Conservation (phyloP, 495 filamentous ascomycete genomes). For the Apodospora peruviana region DNA sequence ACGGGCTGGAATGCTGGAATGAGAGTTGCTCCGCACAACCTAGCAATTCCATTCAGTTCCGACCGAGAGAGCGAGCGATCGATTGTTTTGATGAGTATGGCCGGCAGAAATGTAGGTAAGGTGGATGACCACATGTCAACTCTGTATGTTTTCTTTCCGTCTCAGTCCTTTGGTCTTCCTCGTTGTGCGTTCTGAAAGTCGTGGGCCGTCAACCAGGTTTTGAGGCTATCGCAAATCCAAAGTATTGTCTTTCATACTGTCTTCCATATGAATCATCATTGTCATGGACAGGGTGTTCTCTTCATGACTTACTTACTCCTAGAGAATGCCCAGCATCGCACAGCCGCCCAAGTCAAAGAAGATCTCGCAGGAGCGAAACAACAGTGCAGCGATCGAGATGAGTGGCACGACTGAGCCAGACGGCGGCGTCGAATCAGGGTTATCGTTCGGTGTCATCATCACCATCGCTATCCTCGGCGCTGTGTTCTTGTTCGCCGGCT, state of each 20-base stretch:
- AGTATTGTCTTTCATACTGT: too few species aligned
- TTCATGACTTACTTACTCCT: not conserved
- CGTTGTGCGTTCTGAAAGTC: too few species aligned
- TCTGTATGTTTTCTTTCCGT: too few species aligned
- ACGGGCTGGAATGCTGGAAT: not conserved
- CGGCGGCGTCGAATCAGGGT: not conserved
- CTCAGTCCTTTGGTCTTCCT: too few species aligned
- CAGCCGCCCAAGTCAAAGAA: too few species aligned
- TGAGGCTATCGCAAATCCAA: too few species aligned
- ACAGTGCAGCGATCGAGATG: not conserved
- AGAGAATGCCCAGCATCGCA: too few species aligned
- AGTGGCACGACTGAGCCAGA: not conserved
- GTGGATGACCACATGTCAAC: too few species aligned
- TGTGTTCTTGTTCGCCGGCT: slow-evolving; percentile 1
- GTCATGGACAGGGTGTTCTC: not conserved
- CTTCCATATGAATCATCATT: not conserved
- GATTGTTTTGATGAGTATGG: not conserved
- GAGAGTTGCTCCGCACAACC: not conserved
- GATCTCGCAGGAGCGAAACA: not conserved
- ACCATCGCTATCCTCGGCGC: slow-evolving; percentile 8
- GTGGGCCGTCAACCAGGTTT: too few species aligned
- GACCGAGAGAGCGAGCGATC: not conserved
- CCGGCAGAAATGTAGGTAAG: too few species aligned
- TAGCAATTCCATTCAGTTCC: not conserved
- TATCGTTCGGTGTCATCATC: not conserved